phyloP scores from a whole-genome alignment of 176 grass and related monocot species.

The Poa annua region DNA sequence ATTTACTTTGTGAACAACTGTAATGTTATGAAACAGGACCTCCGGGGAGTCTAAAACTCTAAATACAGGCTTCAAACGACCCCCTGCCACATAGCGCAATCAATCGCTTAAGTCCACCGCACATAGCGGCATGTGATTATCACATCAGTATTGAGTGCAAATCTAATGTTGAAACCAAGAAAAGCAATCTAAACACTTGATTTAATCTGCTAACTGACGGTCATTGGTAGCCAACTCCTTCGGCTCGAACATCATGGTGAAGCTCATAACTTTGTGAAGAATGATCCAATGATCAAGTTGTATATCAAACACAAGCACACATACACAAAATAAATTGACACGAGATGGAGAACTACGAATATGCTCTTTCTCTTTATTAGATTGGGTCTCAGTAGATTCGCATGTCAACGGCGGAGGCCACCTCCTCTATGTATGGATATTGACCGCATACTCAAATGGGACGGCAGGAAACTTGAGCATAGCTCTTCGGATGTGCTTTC shows the following conservation, averaged over 20 bases:
- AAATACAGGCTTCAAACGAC: neutral
- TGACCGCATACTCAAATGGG: neutral
- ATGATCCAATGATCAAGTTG: neutral
- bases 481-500: slow-evolving; percentile 25
- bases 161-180: too few species aligned
- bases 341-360: neutral
- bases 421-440: neutral
- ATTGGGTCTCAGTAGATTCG: neutral
- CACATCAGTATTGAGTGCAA: neutral
- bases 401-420: too few species aligned
- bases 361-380: neutral
- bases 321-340: neutral
- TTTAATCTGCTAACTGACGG: neutral
- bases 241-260: neutral
- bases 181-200: neutral
- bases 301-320: neutral
- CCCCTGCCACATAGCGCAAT: neutral
- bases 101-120: neutral
- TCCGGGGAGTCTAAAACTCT: neutral
- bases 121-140: neutral
- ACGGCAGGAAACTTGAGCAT: neutral
- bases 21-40: neutral
- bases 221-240: neutral
- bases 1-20: too few species aligned
- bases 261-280: neutral